A percentile compares a stretch with the other conserved stretches of the same genome.
Evolutionary conservation across 768 basidiomycete genomes (phyloP).

Genomic region (Lactifluus pinguis): DNA sequence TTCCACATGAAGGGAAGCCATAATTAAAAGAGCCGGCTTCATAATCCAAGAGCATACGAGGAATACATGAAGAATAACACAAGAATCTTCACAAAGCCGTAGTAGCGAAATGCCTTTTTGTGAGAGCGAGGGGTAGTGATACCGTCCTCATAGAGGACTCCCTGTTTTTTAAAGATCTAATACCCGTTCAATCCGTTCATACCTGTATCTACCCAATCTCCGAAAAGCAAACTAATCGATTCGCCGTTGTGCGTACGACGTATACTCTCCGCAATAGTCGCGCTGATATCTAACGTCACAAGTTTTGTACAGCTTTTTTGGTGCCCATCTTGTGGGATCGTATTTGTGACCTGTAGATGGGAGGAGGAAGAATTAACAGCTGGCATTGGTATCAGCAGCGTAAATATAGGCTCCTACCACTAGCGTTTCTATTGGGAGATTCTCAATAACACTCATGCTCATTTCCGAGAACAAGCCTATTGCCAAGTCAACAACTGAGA

Average conservation of each 20-base stretch:
- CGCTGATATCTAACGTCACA: constrained; percentile 81
- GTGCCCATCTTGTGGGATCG: constrained; percentile 77
- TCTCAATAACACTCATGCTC: constrained; percentile 56
- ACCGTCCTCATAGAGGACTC: neutral
- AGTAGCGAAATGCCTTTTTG: neutral
- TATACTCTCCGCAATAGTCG: constrained; percentile 92
- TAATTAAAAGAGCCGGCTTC: too few species aligned
- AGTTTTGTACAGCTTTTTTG: constrained; percentile 60
- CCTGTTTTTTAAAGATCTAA: neutral
- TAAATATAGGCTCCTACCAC: constrained; percentile 49
- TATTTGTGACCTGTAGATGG: constrained; percentile 74
- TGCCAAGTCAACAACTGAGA: neutral
- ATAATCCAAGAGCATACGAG: too few species aligned
- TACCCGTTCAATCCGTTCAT: constrained; percentile 13
- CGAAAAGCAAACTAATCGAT: constrained; percentile 82
- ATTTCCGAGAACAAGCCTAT: constrained; percentile 74
- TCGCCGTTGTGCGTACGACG: constrained; percentile 92
- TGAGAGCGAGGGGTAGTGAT: neutral
- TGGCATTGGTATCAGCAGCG: neutral
- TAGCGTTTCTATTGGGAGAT: constrained; percentile 72
- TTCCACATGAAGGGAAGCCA: too few species aligned
- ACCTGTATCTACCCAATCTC: constrained; percentile 57
- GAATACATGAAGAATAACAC: too few species aligned
- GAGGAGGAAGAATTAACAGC: neutral
- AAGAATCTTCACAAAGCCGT: too few species aligned